These are phyloP conservation scores for Cucumis hystrix DNA, from an alignment of 306 rosid genomes.

Conservation along the genomic window DNA sequence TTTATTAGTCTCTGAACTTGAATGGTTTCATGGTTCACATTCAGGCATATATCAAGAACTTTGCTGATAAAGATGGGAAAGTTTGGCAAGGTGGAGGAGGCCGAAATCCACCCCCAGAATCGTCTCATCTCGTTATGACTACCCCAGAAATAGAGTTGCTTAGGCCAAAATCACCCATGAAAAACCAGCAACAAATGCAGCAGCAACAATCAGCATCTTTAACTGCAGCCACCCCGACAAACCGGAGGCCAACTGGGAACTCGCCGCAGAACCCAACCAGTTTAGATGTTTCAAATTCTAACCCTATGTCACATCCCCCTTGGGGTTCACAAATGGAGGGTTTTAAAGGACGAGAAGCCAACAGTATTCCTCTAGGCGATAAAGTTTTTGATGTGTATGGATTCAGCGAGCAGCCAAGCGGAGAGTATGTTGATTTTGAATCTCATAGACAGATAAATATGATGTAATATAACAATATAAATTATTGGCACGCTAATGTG, in stretches of 20 bases:
- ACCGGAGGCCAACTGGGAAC: slow-evolving; percentile 71
- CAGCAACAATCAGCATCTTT: slow-evolving; percentile 58
- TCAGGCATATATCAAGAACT: slow-evolving; percentile 71
- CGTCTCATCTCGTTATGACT: slow-evolving; percentile 89
- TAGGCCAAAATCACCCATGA: slow-evolving; percentile 97
- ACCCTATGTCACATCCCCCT: slow-evolving; percentile 49
- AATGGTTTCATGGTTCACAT: slow-evolving; percentile 11
- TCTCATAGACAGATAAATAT: slow-evolving; percentile 70
- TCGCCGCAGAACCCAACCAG: slow-evolving; percentile 48
- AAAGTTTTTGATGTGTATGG: slow-evolving; percentile 60
- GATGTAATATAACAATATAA: slow-evolving; percentile 31
- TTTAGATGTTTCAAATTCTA: slow-evolving; percentile 49
- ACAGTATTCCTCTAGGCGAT: slow-evolving; percentile 52
- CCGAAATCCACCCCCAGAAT: slow-evolving; percentile 92
- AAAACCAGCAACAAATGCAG: slow-evolving; percentile 94
- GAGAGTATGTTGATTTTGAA: slow-evolving; percentile 53
- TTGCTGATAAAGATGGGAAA: slow-evolving; percentile 89
- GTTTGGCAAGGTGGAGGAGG: slow-evolving; percentile 99
- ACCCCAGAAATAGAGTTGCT: slow-evolving; percentile 90
- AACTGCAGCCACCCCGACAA: slow-evolving; percentile 38
- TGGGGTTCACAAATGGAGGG: slow-evolving; percentile 73
- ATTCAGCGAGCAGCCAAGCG: slow-evolving; percentile 40
- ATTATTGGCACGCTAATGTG: slow-evolving; percentile 1
- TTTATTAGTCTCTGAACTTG: slow-evolving; percentile 3
- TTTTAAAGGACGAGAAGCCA: slow-evolving; percentile 72